phyloP scores from a whole-genome alignment of 1,139 yeast genomes.

The Blastobotrys persicus region DNA sequence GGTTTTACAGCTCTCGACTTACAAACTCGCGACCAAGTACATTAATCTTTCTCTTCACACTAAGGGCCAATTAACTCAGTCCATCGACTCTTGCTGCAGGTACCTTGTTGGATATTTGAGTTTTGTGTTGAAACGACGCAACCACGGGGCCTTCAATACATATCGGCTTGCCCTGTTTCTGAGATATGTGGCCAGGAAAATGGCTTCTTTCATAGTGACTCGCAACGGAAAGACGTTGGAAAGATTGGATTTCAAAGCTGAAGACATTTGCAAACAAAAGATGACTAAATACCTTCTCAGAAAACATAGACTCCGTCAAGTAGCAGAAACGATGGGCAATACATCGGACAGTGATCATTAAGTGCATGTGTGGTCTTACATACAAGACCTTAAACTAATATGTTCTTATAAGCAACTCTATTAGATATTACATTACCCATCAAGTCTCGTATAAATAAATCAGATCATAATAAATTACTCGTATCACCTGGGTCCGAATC shows the following conservation, averaged over 20 bases:
- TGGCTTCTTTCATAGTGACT: not conserved
- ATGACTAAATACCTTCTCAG: not conserved
- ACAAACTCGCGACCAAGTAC: slow-evolving; percentile 1
- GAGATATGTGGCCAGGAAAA: not conserved
- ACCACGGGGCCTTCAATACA: not conserved
- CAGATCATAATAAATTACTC: slow-evolving; percentile 7
- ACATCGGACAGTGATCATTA: too few species aligned
- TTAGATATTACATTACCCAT: not conserved
- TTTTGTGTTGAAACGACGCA: not conserved
- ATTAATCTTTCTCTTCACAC: not conserved
- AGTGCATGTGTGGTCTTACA: too few species aligned
- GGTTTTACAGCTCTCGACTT: not conserved
- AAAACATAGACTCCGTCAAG: not conserved
- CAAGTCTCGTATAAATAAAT: slow-evolving; percentile 1
- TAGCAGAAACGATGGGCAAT: not conserved
- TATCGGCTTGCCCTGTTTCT: not conserved
- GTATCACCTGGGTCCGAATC: not conserved
- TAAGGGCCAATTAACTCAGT: not conserved
- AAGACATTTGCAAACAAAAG: not conserved
- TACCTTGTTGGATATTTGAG: not conserved
- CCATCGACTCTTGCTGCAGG: slow-evolving; percentile 1
- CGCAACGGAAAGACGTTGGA: not conserved
- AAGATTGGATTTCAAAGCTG: not conserved
- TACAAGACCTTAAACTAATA: too few species aligned
- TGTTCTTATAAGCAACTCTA: not conserved